Percentiles rank a stretch among this genome's conserved stretches.
Evolutionary conservation across 805 yeast species (phyloP).

Genomic region (Zygoascus biomembranicola): DNA sequence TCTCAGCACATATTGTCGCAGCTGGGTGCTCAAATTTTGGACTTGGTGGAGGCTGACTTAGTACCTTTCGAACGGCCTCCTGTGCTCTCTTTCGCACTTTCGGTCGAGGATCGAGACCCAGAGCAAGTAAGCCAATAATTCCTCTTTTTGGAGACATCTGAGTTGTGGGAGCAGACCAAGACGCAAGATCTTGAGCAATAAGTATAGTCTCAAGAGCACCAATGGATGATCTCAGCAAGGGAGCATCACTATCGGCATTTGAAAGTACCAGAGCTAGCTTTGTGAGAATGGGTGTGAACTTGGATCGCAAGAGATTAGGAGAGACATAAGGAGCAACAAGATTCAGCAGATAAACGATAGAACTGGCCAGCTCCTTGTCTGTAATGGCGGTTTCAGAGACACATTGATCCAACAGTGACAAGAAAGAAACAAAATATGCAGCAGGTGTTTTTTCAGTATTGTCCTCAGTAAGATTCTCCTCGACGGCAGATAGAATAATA

Average conservation of each 20-base stretch:
- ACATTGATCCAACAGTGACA: constrained; percentile 74
- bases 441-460: constrained; percentile 54
- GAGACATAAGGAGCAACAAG: constrained; percentile 69
- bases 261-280: constrained; percentile 77
- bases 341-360: constrained; percentile 76
- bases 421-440: constrained; percentile 77
- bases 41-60: constrained; percentile 64
- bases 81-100: constrained; percentile 92
- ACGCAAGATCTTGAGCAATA: constrained; percentile 66
- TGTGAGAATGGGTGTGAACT: constrained; percentile 68
- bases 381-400: constrained; percentile 40
- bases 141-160: constrained; percentile 68
- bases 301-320: constrained; percentile 56
- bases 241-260: constrained; percentile 61
- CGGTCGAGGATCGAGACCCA: constrained; percentile 83
- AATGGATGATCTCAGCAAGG: constrained; percentile 70
- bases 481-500: constrained; percentile 77
- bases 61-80: constrained; percentile 67
- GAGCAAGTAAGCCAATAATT: constrained; percentile 63
- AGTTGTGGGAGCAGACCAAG: constrained; percentile 51
- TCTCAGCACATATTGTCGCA: constrained; percentile 57
- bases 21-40: constrained; percentile 76
- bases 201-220: constrained; percentile 79
- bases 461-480: constrained; percentile 71
- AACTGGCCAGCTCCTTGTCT: constrained; percentile 59